These are phyloP conservation scores for Reutealis trisperma DNA, from an alignment of 345 rosid species.

Conservation along the genomic window DNA sequence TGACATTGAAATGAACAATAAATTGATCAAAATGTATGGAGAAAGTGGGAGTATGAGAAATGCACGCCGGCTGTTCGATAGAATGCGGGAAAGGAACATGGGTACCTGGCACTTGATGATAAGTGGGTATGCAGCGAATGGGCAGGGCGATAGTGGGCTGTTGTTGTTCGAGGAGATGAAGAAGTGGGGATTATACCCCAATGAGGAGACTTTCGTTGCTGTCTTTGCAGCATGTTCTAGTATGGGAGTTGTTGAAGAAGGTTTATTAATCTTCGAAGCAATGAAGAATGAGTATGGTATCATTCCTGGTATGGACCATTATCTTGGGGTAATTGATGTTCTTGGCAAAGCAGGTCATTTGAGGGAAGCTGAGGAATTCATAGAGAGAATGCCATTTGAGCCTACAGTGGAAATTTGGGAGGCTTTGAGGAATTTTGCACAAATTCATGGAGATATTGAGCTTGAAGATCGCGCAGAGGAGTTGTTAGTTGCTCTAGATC, in stretches of 20 bases:
- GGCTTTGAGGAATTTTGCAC: conserved; percentile 37
- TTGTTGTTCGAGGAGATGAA: conserved; percentile 50
- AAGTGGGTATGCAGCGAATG: conserved; percentile 43
- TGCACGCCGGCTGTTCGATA: conserved; percentile 57
- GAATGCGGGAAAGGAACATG: conserved; percentile 45
- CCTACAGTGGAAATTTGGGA: conserved; percentile 42
- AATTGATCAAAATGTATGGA: conserved; percentile 34
- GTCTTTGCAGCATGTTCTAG: conserved; percentile 49
- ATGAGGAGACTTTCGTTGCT: conserved; percentile 36
- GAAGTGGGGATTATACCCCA: conserved; percentile 25
- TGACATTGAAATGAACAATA: conserved; percentile 38
- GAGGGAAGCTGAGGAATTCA: conserved; percentile 52
- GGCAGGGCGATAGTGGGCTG: conserved; percentile 44
- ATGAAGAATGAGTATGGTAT: conserved; percentile 43
- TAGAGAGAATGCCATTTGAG: conserved; percentile 49
- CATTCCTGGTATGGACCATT: conserved; percentile 44
- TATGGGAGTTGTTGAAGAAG: conserved; percentile 40
- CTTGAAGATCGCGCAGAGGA: conserved; percentile 47
- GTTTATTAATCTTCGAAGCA: conserved; percentile 35
- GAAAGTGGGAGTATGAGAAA: conserved; percentile 39
- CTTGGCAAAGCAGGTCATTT: conserved; percentile 47
- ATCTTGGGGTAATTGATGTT: conserved; percentile 39
- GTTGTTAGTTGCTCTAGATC: conserved; percentile 39
- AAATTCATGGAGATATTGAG: conserved; percentile 56
- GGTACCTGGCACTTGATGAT: conserved; percentile 50